Evolutionary conservation across 805 yeast genomes (phyloP), one percentile per base, ranked within the genome.

Genomic region (Cyberlindnera bimundalis): DNA sequence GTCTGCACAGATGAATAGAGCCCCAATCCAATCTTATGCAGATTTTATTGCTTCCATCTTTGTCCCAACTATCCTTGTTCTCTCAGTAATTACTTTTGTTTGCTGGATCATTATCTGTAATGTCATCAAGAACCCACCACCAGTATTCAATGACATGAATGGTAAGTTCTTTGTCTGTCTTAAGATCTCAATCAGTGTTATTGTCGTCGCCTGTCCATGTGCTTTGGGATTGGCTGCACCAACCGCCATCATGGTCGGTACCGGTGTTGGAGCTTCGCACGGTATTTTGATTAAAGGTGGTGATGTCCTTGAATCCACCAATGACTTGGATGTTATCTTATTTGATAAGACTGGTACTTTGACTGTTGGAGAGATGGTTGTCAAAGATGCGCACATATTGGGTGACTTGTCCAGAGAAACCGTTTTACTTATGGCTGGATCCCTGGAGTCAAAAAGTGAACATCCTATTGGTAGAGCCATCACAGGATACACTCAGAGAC

Each of bases 131-230:
- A 54, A 58, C 15, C 72, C 74, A 19, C 88, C 89, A 3, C 58
- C 53, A 3, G 66, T 74, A 9, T 80, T 81, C 55, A 51, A 58
- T 14, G 61, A 60, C 31, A 67, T 61, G 8, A 74, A 75, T 48
- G 86, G 88, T 9, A 72, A 73, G 38, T 70, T 79, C 48, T 80
- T 78, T 59, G 76, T 76, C 5, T 82, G 91, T 56, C 62, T 95
- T 42, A 80, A 84, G 53, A 73, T 90, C 33, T 82, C 95, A 6
- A 91, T 93, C 20, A 81, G 95, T 6, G 99, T 93, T 5, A 77
- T 95, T 48, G 96, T 93, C 10, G 97, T 93, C 36, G 99, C 99
- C 2, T 93, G 99, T 64, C 99, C 99, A 0, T 93, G 99, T 72
- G 98, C 99, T 0, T 66, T 93, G 18, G 99, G 99, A 3, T 70